Evolutionary conservation across 1,284 basidiomycete species (phyloP).

Genomic region (Trichosporon sp.): DNA sequence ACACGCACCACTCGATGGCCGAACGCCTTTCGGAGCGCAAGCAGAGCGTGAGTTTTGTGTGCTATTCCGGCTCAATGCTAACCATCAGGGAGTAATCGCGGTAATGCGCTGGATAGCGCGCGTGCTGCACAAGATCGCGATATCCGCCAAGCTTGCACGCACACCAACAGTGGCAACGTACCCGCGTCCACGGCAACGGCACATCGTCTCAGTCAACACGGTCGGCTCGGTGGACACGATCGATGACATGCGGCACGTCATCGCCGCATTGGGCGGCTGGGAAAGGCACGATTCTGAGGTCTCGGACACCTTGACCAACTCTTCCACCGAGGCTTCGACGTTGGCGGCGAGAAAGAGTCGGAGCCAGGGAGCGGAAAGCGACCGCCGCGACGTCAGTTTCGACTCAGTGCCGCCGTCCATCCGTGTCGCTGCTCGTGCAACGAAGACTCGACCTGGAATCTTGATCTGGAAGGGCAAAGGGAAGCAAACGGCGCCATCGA

Average conservation of each 20-base stretch:
- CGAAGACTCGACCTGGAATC: neutral
- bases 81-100: constrained; percentile 5
- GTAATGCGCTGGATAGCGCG: neutral
- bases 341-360: neutral
- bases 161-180: neutral
- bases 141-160: neutral
- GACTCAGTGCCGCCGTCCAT: neutral
- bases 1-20: neutral
- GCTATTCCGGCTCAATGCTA: neutral
- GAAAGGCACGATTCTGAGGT: constrained; percentile 2
- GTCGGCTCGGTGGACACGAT: constrained; percentile 18
- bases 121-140: neutral
- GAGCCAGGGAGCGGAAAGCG: neutral
- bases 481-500: neutral
- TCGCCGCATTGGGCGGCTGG: constrained; percentile 30
- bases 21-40: neutral
- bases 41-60: neutral
- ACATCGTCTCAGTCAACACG: neutral
- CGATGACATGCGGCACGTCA: constrained; percentile 20
- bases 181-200: neutral
- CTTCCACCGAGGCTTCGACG: too few relatives aligned
- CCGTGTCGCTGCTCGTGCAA: neutral
- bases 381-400: neutral
- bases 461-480: neutral
- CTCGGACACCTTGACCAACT: too few relatives aligned